Evolutionary conservation across 352 stramenopile genomes (phyloP).

Genomic region (Globisporangium nagaii): DNA sequence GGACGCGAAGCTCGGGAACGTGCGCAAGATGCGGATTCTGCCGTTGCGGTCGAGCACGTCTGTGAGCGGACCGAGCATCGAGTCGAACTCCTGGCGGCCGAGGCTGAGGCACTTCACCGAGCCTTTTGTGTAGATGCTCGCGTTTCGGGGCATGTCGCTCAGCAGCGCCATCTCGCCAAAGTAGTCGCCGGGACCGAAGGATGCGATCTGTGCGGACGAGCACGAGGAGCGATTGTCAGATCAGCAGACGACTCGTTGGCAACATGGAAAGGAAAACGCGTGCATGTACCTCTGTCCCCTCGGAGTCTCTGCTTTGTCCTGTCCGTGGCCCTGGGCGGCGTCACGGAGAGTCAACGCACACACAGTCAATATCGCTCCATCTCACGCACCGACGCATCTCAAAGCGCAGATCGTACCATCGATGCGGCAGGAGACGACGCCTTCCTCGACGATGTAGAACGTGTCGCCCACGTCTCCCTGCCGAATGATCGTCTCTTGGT

Average conservation of each 20-base stretch:
- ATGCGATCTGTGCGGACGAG: slow-evolving; percentile 32
- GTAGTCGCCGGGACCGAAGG: slow-evolving; percentile 70
- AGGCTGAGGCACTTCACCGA: slow-evolving; percentile 66
- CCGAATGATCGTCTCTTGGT: slow-evolving; percentile 74
- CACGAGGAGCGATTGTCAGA: background rate
- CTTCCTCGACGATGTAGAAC: slow-evolving; percentile 81
- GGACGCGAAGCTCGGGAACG: slow-evolving; percentile 43
- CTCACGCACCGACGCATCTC: background rate
- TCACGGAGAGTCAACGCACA: no score
- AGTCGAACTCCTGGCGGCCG: slow-evolving; percentile 68
- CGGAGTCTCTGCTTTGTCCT: background rate
- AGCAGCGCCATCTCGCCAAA: slow-evolving; percentile 92
- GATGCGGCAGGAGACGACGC: slow-evolving; percentile 53
- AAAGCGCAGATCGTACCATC: slow-evolving; percentile 19
- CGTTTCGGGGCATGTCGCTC: slow-evolving; percentile 82
- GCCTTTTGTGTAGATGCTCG: slow-evolving; percentile 59
- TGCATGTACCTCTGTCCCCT: slow-evolving; percentile 2
- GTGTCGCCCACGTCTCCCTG: slow-evolving; percentile 78
- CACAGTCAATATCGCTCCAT: no score
- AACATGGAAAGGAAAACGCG: background rate
- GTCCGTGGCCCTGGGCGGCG: slow-evolving; percentile 1
- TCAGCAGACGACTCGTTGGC: no score
- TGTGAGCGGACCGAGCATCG: slow-evolving; percentile 66
- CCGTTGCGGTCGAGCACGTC: slow-evolving; percentile 73
- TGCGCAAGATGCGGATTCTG: slow-evolving; percentile 59